Conservation (phyloP, 2,329 filamentous ascomycete species). For the Chrysosphaeria jannelii region DNA sequence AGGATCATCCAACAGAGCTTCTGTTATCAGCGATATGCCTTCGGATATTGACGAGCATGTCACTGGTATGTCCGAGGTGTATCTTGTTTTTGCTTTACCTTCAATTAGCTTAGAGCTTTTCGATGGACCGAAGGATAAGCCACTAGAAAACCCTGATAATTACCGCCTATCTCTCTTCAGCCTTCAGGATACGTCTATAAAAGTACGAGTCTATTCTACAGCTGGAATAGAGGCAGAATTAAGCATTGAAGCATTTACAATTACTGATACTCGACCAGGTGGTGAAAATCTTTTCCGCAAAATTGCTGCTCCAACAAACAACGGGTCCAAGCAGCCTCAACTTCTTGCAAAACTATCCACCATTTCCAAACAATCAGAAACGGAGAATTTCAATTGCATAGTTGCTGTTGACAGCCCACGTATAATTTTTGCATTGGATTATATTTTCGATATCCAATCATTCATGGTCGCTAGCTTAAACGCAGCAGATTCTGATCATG, state of each 20-base stretch:
- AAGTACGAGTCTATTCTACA: conserved; percentile 78
- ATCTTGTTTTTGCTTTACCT: conserved; percentile 68
- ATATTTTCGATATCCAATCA: conserved; percentile 64
- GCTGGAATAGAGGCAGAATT: conserved; percentile 78
- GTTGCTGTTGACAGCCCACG: conserved; percentile 83
- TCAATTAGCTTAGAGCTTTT: conserved; percentile 74
- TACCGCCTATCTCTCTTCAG: conserved; percentile 84
- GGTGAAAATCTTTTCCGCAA: conserved; percentile 91
- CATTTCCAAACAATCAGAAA: too few species aligned
- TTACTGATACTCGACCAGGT: conserved; percentile 63
- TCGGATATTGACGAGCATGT: too few species aligned
- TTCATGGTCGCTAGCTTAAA: conserved; percentile 50
- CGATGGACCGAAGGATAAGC: conserved; percentile 40
- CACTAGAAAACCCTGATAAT: conserved; percentile 46
- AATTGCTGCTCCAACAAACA: conserved; percentile 94
- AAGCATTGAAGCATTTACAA: conserved; percentile 78
- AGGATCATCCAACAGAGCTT: too few species aligned
- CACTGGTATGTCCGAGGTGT: conserved; percentile 85
- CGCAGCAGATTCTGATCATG: conserved; percentile 16
- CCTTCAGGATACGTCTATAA: conserved; percentile 71
- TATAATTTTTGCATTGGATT: conserved; percentile 85
- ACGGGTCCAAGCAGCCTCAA: conserved; percentile 88
- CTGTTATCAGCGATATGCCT: too few species aligned
- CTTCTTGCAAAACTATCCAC: too few species aligned
- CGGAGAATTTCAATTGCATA: conserved; percentile 69